Conservation (phyloP, 768 basidiomycete species). For the Austroboletus festivus region DNA sequence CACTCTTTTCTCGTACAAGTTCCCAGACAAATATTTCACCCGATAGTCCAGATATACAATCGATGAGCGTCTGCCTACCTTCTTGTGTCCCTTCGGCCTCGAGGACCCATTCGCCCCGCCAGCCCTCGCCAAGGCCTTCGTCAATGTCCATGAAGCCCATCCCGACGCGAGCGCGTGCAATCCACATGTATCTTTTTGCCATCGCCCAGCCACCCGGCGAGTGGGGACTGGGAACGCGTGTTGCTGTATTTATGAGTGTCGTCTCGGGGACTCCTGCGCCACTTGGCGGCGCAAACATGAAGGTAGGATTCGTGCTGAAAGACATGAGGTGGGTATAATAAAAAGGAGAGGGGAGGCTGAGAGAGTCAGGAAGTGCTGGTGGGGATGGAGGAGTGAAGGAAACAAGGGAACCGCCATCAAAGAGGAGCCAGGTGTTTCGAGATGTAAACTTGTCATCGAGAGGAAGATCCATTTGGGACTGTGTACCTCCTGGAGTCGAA, state of each 20-base stretch:
- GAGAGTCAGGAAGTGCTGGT: constrained; percentile 51
- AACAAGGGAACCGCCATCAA: constrained; percentile 58
- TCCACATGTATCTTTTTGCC: constrained; percentile 66
- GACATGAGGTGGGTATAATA: constrained; percentile 71
- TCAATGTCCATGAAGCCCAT: constrained; percentile 34
- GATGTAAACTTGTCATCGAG: constrained; percentile 18
- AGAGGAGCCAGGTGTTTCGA: constrained; percentile 67
- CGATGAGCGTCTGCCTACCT: constrained; percentile 53
- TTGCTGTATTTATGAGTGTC: constrained; percentile 37
- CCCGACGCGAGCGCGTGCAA: constrained; percentile 46
- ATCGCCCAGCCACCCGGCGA: constrained; percentile 57
- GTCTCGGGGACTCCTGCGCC: constrained; percentile 43
- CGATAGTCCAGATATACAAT: constrained; percentile 42
- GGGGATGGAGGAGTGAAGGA: constrained; percentile 56
- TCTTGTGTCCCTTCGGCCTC: constrained; percentile 75
- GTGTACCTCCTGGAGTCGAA: constrained; percentile 30
- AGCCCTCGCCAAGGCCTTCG: constrained; percentile 56
- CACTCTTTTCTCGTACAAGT: constrained; percentile 59
- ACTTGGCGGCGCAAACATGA: constrained; percentile 27
- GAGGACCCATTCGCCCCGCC: constrained; percentile 78
- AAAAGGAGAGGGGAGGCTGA: constrained; percentile 69
- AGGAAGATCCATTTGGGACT: constrained; percentile 18
- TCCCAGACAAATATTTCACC: constrained; percentile 47
- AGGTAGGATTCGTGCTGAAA: constrained; percentile 24
- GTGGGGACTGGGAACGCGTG: constrained; percentile 54